Conservation (phyloP, 768 basidiomycete genomes). For the Boletus pseudo-olivaceus region DNA sequence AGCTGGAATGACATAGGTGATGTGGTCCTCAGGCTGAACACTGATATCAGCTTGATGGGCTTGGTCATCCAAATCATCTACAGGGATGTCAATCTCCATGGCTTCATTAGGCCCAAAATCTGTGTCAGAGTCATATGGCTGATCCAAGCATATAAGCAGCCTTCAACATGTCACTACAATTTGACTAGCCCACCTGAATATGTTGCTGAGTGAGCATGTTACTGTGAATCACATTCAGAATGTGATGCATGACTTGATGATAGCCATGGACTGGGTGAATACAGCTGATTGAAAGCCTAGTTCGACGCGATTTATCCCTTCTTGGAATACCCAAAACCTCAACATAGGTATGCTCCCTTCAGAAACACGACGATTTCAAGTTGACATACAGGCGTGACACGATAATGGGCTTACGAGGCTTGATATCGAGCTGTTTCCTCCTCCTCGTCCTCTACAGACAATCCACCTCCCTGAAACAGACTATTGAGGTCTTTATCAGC, state of each 20-base stretch:
- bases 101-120: neutral
- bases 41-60: neutral
- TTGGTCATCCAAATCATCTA: neutral
- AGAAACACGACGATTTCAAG: neutral
- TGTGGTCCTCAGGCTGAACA: neutral
- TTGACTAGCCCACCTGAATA: slow-evolving; percentile 6
- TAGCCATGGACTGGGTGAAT: slow-evolving; percentile 17
- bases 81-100: neutral
- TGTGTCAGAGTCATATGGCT: slow-evolving; percentile 6
- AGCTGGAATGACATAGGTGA: neutral
- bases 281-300: slow-evolving; percentile 8
- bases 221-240: slow-evolving; percentile 20
- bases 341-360: slow-evolving; percentile 22
- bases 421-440: slow-evolving; percentile 3
- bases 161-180: neutral
- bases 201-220: slow-evolving; percentile 7
- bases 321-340: slow-evolving; percentile 4
- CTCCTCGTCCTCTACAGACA: slow-evolving; percentile 2
- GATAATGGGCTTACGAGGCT: slow-evolving; percentile 16
- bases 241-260: slow-evolving; percentile 28
- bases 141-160: neutral
- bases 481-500: slow-evolving; percentile 3
- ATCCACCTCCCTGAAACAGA: neutral
- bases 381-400: neutral
- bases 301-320: neutral